Evolutionary conservation across 1,284 basidiomycete species (phyloP).

Genomic region (Apiotrichum sp.): DNA sequence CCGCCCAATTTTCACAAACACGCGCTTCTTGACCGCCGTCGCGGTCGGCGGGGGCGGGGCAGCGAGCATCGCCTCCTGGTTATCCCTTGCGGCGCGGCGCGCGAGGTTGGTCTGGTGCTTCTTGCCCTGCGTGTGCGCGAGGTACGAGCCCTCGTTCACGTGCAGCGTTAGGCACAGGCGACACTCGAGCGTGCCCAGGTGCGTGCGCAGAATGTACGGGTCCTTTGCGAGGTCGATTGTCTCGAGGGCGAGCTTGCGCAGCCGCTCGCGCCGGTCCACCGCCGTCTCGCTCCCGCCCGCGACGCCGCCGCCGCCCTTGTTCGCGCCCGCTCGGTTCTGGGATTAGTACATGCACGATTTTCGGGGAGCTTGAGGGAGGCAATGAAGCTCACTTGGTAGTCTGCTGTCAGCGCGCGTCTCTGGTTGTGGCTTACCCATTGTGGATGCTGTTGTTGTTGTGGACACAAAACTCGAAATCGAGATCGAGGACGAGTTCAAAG

Average conservation of each 20-base stretch:
- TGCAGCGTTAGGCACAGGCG: conserved; percentile 95
- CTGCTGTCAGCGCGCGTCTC: conserved; percentile 15
- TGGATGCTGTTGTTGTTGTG: background rate
- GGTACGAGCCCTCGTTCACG: conserved; percentile 98
- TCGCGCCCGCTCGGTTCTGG: conserved; percentile 89
- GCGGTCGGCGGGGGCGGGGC: conserved; percentile 60
- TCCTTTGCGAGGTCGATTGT: conserved; percentile 98
- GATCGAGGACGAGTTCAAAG: too few relatives aligned
- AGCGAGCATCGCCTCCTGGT: conserved; percentile 85
- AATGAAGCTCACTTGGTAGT: conserved; percentile 41
- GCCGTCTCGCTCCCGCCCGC: conserved; percentile 65
- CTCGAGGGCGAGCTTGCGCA: conserved; percentile 90
- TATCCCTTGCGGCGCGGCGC: conserved; percentile 87
- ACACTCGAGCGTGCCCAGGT: conserved; percentile 94
- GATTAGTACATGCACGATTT: background rate
- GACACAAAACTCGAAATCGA: background rate
- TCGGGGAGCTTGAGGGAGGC: background rate
- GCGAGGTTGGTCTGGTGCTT: conserved; percentile 99
- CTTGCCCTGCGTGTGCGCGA: conserved; percentile 98
- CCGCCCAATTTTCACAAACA: conserved; percentile 94
- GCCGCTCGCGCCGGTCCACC: conserved; percentile 88
- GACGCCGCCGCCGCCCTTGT: conserved; percentile 92
- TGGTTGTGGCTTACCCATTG: conserved; percentile 15
- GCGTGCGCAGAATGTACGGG: conserved; percentile 95
- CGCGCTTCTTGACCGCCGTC: conserved; percentile 69